Conservation (phyloP, 768 basidiomycete species). For the Agaricus subrufescens region DNA sequence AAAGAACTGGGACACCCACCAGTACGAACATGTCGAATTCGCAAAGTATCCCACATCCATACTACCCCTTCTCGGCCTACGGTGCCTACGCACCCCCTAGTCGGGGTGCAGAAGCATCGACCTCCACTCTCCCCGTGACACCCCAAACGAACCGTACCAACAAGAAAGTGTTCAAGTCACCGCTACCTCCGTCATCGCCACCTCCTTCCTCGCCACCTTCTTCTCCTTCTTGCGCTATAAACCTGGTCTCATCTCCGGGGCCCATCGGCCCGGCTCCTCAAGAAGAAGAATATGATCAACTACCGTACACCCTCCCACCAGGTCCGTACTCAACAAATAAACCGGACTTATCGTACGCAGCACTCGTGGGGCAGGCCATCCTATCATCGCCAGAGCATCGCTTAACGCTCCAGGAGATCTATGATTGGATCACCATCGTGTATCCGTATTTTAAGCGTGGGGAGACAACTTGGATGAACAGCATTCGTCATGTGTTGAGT, state of each 20-base stretch:
- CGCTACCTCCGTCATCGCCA: slow-evolving; percentile 59
- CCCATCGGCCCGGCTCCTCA: slow-evolving; percentile 64
- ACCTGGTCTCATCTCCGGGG: slow-evolving; percentile 82
- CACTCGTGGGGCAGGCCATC: slow-evolving; percentile 93
- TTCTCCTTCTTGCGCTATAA: slow-evolving; percentile 43
- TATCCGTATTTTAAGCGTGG: slow-evolving; percentile 92
- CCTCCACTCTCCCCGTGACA: slow-evolving; percentile 41
- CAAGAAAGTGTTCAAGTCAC: slow-evolving; percentile 32
- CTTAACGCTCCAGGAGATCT: slow-evolving; percentile 92
- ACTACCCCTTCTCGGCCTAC: slow-evolving; percentile 35
- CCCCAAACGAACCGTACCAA: slow-evolving; percentile 40
- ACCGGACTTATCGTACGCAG: slow-evolving; percentile 89
- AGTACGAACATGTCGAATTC: slow-evolving; percentile 30
- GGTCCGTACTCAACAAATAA: slow-evolving; percentile 79
- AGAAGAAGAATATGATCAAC: slow-evolving; percentile 59
- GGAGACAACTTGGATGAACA: slow-evolving; percentile 97
- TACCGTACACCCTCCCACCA: slow-evolving; percentile 76
- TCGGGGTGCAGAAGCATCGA: slow-evolving; percentile 21
- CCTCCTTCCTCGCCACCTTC: slow-evolving; percentile 49
- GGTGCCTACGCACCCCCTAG: slow-evolving; percentile 32
- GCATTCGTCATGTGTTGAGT: slow-evolving; percentile 93
- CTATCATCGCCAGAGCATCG: slow-evolving; percentile 79
- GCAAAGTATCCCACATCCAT: slow-evolving; percentile 29
- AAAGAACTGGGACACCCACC: slow-evolving; percentile 42
- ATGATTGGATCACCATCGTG: slow-evolving; percentile 91